Conservation (phyloP, 352 stramenopile genomes). For the Phytophthora litchii region DNA sequence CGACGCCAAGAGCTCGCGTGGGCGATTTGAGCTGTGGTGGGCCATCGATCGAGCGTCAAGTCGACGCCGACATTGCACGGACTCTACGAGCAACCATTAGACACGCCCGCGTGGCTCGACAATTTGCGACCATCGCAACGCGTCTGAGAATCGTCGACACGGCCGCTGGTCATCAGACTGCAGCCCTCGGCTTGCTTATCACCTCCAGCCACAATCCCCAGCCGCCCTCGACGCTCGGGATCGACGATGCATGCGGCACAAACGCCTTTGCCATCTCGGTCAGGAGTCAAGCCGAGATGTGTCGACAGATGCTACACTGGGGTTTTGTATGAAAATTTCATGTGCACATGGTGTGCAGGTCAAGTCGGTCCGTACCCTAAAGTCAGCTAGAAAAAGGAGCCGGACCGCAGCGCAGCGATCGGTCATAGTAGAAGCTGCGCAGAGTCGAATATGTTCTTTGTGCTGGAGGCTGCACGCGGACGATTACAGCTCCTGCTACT, state of each 20-base stretch:
- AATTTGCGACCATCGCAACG: constrained; percentile 23
- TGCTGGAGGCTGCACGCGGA: constrained; percentile 4
- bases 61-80: constrained; percentile 9
- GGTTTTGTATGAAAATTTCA: constrained; percentile 17
- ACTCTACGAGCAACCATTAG: constrained; percentile 31
- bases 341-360: constrained; percentile 31
- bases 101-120: constrained; percentile 17
- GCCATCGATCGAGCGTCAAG: neutral
- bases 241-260: constrained; percentile 1
- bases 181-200: neutral
- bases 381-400: constrained; percentile 19
- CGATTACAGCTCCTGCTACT: constrained; percentile 16
- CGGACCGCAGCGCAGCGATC: constrained; percentile 24
- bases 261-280: neutral
- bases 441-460: constrained; percentile 17
- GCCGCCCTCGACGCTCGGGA: neutral
- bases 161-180: too few relatives aligned
- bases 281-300: constrained; percentile 8
- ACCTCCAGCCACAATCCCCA: neutral
- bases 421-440: constrained; percentile 20
- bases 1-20: constrained; percentile 6
- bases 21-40: constrained; percentile 21
- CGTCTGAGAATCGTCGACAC: neutral
- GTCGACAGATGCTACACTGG: constrained; percentile 7
- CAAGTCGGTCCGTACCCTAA: constrained; percentile 22